Evolutionary conservation across 345 rosid genomes (phyloP), one percentile per base, ranked within the genome.

Genomic region (Toxicodendron radicans): DNA sequence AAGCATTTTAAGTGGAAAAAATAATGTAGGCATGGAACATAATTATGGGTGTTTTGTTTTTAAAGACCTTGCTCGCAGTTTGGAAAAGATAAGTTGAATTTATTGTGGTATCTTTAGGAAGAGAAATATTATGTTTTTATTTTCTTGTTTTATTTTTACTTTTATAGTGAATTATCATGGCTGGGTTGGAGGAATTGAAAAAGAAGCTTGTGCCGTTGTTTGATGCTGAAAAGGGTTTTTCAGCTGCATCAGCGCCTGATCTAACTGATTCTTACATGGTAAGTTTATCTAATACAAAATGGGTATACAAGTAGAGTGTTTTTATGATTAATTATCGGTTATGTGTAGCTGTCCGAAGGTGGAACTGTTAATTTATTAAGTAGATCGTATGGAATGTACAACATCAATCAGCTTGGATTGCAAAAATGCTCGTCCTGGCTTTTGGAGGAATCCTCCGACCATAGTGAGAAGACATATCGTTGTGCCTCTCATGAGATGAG

Each of bases 401-500:
- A 92, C 73, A 84, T 95, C 27, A 91, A 92, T 43, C 94, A 95
- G 85, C 92, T 92, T 16, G 97, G 99, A 38, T 80, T 95, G 84
- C 97, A 92, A 80, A 92, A 92, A 77, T 91, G 95, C 79, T 67
- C 92, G 27, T 75, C 92, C 51, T 87, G 89, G 57, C 82, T 84
- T 5, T 79, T 79, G 49, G 91, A 87, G 30, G 95, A 88, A 67
- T 70, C 85, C 0, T 70, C 85, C 0, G 98, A 92, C 54, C 84
- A 76, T 24, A 73, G 78, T 0, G 97, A 92, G 82, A 95, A 89
- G 57, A 92, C 93, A 0, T 95, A 90, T 76, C 85, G 79, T 60
- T 92, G 97, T 87, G 99, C 97, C 67, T 95, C 99, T 9, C 83
- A 87, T 62, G 99, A 95, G 83, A 95, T 95, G 99, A 81, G 92